A percentile compares a stretch with the other conserved stretches of the same genome.
phyloP scores from a whole-genome alignment of 345 rosid genomes.

The Chamaenerion angustifolium region DNA sequence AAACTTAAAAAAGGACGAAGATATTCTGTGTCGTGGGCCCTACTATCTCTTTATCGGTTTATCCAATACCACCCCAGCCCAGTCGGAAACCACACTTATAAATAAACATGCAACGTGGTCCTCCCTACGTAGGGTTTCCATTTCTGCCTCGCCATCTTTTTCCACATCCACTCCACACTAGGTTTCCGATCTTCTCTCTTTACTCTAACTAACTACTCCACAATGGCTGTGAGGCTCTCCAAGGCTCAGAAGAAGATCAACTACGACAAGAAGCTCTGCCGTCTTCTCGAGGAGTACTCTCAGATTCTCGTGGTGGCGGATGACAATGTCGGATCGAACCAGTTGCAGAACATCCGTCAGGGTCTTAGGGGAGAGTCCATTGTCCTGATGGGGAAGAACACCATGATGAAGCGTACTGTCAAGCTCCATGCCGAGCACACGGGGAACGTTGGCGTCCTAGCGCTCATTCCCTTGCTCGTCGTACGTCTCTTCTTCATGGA shows the following conservation, averaged over 20 bases:
- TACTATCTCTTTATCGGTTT: no score
- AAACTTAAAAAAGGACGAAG: no score
- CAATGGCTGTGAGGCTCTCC: constrained; percentile 18
- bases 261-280: constrained; percentile 56
- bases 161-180: not conserved
- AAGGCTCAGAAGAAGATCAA: constrained; percentile 43
- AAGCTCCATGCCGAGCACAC: constrained; percentile 52
- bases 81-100: not conserved
- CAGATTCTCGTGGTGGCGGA: constrained; percentile 53
- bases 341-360: constrained; percentile 47
- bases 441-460: constrained; percentile 23
- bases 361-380: constrained; percentile 60
- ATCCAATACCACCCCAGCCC: constrained; percentile 1
- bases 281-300: constrained; percentile 54
- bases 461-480: constrained; percentile 49
- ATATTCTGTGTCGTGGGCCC: no score
- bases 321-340: constrained; percentile 67
- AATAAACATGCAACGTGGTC: constrained; percentile 1
- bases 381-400: constrained; percentile 64
- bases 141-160: not conserved
- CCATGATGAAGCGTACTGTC: constrained; percentile 73
- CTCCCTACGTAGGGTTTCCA: constrained; percentile 1
- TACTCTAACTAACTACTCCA: not conserved
- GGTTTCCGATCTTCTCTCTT: not conserved
- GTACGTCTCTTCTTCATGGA: constrained; percentile 4